Conservation (phyloP, 805 yeast species). For the Monosporozyma siamensis region DNA sequence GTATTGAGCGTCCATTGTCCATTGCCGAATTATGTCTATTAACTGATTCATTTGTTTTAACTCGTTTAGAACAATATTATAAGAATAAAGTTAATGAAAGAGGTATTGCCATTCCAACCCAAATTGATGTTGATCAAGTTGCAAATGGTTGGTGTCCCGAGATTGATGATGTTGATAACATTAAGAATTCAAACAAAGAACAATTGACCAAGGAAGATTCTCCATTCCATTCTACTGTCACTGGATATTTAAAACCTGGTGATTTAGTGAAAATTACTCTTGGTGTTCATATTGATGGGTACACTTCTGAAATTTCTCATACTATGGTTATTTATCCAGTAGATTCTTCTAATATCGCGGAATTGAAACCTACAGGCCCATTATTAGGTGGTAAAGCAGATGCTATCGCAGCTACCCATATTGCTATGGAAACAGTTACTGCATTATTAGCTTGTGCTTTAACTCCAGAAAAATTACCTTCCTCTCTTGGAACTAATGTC, state of each 20-base stretch:
- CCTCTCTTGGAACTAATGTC: constrained; percentile 39
- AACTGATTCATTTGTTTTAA: constrained; percentile 66
- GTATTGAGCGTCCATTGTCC: constrained; percentile 37
- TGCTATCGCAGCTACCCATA: constrained; percentile 77
- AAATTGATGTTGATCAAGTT: constrained; percentile 74
- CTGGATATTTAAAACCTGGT: constrained; percentile 43
- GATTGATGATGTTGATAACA: constrained; percentile 45
- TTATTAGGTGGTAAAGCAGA: constrained; percentile 79
- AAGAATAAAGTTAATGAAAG: constrained; percentile 64
- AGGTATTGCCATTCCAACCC: constrained; percentile 89
- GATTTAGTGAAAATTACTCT: constrained; percentile 77
- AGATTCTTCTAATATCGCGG: constrained; percentile 33
- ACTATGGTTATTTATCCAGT: constrained; percentile 78
- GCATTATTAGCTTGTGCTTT: constrained; percentile 64
- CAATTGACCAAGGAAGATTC: constrained; percentile 10
- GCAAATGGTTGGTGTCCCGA: constrained; percentile 82
- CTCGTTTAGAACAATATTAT: constrained; percentile 51
- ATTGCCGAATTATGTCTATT: constrained; percentile 67
- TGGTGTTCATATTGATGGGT: constrained; percentile 94
- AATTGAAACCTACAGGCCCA: constrained; percentile 60
- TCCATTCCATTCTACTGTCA: constrained; percentile 16
- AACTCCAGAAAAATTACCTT: constrained; percentile 67
- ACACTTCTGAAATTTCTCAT: constrained; percentile 79
- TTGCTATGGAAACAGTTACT: constrained; percentile 82
- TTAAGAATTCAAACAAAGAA: constrained; percentile 24